These are phyloP conservation scores for Conidiobolus incongruus DNA, from an alignment of 371 early-diverging fungal species.

Conservation along the genomic window DNA sequence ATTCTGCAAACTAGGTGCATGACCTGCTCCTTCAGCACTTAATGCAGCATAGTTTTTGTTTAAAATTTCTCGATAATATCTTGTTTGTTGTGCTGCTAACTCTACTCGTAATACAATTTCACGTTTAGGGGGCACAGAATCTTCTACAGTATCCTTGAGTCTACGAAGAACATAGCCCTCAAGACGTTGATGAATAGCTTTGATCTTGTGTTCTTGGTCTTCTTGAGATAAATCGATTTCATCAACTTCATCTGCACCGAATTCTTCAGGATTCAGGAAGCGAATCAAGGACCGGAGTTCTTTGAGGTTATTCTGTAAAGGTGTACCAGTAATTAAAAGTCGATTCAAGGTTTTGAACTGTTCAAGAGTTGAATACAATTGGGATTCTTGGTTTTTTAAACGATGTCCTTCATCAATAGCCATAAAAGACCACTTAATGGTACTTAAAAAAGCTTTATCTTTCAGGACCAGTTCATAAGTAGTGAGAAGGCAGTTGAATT, in stretches of 20 bases:
- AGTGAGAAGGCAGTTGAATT: conserved; percentile 83
- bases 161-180: conserved; percentile 84
- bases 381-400: conserved; percentile 71
- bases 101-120: conserved; percentile 90
- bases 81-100: conserved; percentile 68
- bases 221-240: conserved; percentile 24
- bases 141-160: conserved; percentile 94
- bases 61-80: conserved; percentile 80
- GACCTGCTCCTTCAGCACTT: conserved; percentile 52
- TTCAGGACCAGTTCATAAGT: conserved; percentile 89
- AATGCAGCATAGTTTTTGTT: conserved; percentile 83
- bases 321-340: conserved; percentile 74
- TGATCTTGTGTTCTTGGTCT: conserved; percentile 61
- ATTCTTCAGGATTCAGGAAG: conserved; percentile 66
- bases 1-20: conserved; percentile 75
- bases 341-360: conserved; percentile 55
- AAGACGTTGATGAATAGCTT: conserved; percentile 56
- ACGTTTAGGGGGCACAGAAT: conserved; percentile 80
- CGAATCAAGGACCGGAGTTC: conserved; percentile 57
- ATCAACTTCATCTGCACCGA: conserved; percentile 40
- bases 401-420: conserved; percentile 87
- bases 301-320: conserved; percentile 70
- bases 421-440: conserved; percentile 62
- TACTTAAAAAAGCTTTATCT: conserved; percentile 52
- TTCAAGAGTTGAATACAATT: conserved; percentile 57